Evolutionary conservation across 2,329 filamentous ascomycete species (phyloP).

Genomic region (Apiospora hydei): DNA sequence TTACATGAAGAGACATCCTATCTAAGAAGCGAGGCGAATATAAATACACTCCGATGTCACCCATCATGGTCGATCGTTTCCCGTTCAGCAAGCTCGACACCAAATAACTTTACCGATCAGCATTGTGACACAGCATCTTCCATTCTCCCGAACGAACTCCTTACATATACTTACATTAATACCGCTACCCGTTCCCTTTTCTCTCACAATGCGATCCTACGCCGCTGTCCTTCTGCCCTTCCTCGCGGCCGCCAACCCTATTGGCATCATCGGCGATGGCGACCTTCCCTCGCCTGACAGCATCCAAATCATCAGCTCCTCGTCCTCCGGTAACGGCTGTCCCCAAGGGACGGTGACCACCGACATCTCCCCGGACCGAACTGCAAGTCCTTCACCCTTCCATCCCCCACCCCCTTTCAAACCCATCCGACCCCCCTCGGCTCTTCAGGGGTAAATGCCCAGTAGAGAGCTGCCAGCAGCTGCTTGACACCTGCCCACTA

Average conservation of each 20-base stretch:
- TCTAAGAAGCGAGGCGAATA: constrained; percentile 27
- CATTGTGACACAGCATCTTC: constrained; percentile 8
- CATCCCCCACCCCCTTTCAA: neutral
- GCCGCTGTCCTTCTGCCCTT: constrained; percentile 44
- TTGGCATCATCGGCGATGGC: constrained; percentile 40
- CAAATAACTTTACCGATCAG: constrained; percentile 7
- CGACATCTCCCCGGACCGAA: constrained; percentile 51
- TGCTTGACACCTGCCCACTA: neutral
- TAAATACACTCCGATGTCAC: constrained; percentile 34
- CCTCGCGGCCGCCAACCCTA: constrained; percentile 47
- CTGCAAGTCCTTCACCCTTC: constrained; percentile 37
- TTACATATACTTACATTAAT: constrained; percentile 8
- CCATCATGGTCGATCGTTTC: constrained; percentile 37
- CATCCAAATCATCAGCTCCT: constrained; percentile 50
- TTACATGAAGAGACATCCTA: neutral
- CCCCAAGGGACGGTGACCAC: constrained; percentile 52
- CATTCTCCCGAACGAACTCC: neutral
- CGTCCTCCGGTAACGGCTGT: constrained; percentile 53
- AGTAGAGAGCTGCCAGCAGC: neutral
- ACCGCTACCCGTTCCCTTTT: neutral
- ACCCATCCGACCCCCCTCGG: too few species aligned
- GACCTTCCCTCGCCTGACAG: constrained; percentile 48
- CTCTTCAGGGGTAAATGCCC: too few species aligned
- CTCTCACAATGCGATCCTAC: constrained; percentile 47
- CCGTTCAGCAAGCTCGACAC: constrained; percentile 30